A percentile compares a stretch with the other conserved stretches of the same genome.
Evolutionary conservation across 1,284 basidiomycete species (phyloP).

Genomic region (Polyporus tsugae): DNA sequence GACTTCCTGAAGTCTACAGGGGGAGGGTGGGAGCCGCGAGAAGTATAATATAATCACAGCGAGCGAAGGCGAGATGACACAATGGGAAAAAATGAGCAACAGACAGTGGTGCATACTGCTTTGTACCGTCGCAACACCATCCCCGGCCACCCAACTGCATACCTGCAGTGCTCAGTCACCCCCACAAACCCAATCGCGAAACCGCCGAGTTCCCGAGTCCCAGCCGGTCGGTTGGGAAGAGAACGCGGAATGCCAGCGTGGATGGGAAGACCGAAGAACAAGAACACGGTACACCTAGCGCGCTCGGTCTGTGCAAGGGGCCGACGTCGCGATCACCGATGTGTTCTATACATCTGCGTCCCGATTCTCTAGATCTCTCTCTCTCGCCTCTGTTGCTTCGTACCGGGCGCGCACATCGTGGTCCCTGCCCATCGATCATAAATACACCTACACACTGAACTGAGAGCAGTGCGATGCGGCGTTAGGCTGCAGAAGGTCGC

Average conservation of each 20-base stretch:
- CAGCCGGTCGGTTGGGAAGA: neutral
- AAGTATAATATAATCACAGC: neutral
- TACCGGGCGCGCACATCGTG: neutral
- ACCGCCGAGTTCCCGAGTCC: neutral
- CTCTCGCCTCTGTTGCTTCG: neutral
- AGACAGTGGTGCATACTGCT: neutral
- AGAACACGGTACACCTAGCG: neutral
- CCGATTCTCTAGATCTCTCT: neutral
- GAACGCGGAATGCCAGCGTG: neutral
- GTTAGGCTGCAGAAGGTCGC: neutral
- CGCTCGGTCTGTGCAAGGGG: neutral
- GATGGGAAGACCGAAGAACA: neutral
- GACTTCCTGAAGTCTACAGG: conserved; percentile 8
- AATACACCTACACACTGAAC: neutral
- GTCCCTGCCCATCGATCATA: neutral
- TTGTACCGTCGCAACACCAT: neutral
- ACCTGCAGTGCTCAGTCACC: neutral
- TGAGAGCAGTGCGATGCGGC: conserved; percentile 2
- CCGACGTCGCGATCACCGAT: neutral
- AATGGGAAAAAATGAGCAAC: neutral
- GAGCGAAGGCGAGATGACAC: neutral
- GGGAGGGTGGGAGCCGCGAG: neutral
- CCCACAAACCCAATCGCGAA: neutral
- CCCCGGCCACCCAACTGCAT: neutral
- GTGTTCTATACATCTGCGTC: neutral